phyloP scores from a whole-genome alignment of 2,329 filamentous ascomycete genomes.

The Drechslerella stenobrocha region DNA sequence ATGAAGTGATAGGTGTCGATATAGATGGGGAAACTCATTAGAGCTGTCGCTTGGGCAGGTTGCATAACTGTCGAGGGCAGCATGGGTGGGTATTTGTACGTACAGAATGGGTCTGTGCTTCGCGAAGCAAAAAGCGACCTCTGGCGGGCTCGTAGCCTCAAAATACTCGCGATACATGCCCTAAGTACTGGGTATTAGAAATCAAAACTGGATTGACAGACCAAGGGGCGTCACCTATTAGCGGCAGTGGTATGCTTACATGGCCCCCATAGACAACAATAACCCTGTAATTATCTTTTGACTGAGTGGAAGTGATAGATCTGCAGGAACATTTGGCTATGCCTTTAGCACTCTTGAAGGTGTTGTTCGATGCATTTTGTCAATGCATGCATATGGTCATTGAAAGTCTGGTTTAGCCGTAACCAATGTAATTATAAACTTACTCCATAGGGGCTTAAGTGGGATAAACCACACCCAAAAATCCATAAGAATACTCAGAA shows the following conservation, averaged over 20 bases:
- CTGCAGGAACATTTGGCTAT: too few relatives aligned
- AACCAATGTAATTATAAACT: background rate
- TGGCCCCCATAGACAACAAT: conserved; percentile 21
- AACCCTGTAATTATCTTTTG: conserved; percentile 36
- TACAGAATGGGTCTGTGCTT: conserved; percentile 29
- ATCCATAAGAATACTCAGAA: conserved; percentile 32
- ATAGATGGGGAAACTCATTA: too few relatives aligned
- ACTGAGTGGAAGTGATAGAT: conserved; percentile 18
- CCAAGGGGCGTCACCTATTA: too few relatives aligned
- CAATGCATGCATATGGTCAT: too few relatives aligned
- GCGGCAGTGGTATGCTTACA: conserved; percentile 14
- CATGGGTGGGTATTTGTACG: background rate
- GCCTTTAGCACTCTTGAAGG: too few relatives aligned
- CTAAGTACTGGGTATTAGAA: too few relatives aligned
- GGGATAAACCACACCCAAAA: conserved; percentile 39
- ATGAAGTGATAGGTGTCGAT: too few relatives aligned
- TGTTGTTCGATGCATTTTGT: too few relatives aligned
- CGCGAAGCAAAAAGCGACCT: conserved; percentile 11
- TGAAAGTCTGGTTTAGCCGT: background rate
- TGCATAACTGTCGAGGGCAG: background rate
- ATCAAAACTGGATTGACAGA: too few relatives aligned
- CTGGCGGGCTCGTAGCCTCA: conserved; percentile 24
- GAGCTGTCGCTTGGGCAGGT: background rate
- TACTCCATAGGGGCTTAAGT: conserved; percentile 32
- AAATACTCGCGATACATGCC: conserved; percentile 27